phyloP scores from a whole-genome alignment of 768 basidiomycete genomes.

The Trametes cinnabarina region DNA sequence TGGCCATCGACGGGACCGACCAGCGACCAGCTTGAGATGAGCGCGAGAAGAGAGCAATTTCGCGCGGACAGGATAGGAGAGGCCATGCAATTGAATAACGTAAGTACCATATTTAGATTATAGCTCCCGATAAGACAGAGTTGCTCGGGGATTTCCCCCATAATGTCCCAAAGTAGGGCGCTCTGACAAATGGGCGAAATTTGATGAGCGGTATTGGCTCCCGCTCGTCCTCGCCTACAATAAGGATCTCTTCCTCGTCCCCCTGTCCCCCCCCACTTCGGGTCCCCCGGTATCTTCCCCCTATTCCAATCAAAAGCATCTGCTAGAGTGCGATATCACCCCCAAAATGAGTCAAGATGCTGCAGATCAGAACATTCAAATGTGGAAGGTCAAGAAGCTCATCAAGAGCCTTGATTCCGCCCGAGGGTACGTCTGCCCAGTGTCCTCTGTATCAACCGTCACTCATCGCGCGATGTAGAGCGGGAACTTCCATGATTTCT shows the following conservation, averaged over 20 bases:
- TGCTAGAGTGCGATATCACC: constrained; percentile 11
- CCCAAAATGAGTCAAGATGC: constrained; percentile 76
- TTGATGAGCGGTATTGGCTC: background rate
- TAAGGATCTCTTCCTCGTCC: constrained; percentile 7
- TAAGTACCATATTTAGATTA: background rate
- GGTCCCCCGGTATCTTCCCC: background rate
- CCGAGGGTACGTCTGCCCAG: constrained; percentile 58
- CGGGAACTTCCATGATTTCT: constrained; percentile 98
- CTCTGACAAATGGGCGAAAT: constrained; percentile 5
- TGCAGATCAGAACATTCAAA: constrained; percentile 94
- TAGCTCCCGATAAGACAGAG: background rate
- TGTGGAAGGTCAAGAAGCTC: constrained; percentile 99
- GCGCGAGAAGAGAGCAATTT: background rate
- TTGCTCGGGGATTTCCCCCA: background rate
- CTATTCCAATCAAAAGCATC: constrained; percentile 4
- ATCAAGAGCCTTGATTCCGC: constrained; percentile 96
- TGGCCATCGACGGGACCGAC: constrained; percentile 10
- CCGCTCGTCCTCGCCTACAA: background rate
- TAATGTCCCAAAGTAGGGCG: constrained; percentile 6
- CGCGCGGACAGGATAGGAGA: background rate
- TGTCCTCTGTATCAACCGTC: background rate
- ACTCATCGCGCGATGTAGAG: constrained; percentile 46
- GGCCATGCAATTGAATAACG: background rate
- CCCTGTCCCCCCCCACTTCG: constrained; percentile 1
- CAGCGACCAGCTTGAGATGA: constrained; percentile 5